Base-by-base conservation (phyloP, 2,329 filamentous ascomycete species). In the Uncinocarpus reesii region DNA sequence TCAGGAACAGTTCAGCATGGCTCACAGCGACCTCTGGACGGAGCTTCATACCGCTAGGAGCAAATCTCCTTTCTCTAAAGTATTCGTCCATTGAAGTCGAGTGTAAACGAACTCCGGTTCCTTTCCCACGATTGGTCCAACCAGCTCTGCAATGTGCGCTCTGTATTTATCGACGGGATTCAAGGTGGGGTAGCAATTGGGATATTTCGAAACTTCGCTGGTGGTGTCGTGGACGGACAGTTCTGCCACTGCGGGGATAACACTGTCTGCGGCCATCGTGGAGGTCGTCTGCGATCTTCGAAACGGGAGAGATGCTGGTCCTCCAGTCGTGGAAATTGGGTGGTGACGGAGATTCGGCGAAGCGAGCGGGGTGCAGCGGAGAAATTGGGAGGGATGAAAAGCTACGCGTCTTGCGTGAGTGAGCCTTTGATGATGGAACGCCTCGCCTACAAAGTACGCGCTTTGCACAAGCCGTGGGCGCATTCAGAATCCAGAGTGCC, bases 101-200 rank as follows among this genome's bases (percentile, higher is more conserved):
- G 62, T 51, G 47, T 66, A 66, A 51, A 72, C 61, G 57, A 65
- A 62, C 47, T 63, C 57, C 4, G 64, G 55, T 23, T 71, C 66
- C 32, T 71, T 60, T 29, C 61, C 66, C 23, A 65, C 55, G 8
- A 60, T 59, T 35, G 65, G 60, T 34, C 60, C 62, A 50, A 72
- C 48, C 48, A 62, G 59, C 54, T 70, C 66, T 15, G 70, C 65
- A 52, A 72, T 69, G 52, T 72, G 66, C 51, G 66, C 62, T 49
- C 70, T 62, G 56, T 72, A 72, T 50, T 66, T 62, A 53, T 72
- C 69, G 37, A 72, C 62, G 7, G 69, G 69, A 60, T 72, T 72
- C 57, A 71, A 52, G 24, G 66, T 63, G 52, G 67, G 67, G 54
- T 61, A 70, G 59, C 63, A 68, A 59, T 62, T 60, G 45, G 66